Percentiles rank a stretch among this genome's conserved stretches.
These are phyloP conservation scores for Acidiella bohemica DNA, from an alignment of 495 filamentous ascomycete species.

Conservation along the genomic window DNA sequence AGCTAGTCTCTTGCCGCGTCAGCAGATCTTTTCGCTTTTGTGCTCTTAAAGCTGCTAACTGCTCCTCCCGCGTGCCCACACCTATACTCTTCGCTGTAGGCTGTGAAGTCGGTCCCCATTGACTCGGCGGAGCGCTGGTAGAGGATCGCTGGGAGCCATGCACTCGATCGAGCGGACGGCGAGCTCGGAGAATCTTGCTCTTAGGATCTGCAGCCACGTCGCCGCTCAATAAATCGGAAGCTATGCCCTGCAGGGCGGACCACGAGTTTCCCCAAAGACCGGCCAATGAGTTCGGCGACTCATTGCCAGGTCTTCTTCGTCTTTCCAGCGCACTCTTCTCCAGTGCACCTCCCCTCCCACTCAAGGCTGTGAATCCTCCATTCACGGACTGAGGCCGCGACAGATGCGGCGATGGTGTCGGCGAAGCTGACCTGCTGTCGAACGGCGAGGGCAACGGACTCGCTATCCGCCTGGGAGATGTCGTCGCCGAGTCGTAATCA, in stretches of 20 bases:
- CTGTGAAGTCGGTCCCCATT: slow-evolving; percentile 40
- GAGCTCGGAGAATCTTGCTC: slow-evolving; percentile 23
- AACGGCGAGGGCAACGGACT: slow-evolving; percentile 24
- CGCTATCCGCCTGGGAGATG: slow-evolving; percentile 3
- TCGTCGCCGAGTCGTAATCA: not conserved
- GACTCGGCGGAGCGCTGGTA: slow-evolving; percentile 29
- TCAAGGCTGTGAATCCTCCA: too few species aligned
- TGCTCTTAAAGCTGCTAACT: slow-evolving; percentile 43
- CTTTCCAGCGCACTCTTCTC: not conserved
- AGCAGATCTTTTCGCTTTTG: slow-evolving; percentile 51
- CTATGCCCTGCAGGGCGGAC: slow-evolving; percentile 30
- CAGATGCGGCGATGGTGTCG: slow-evolving; percentile 23
- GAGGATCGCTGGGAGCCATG: slow-evolving; percentile 9
- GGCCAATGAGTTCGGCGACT: slow-evolving; percentile 13
- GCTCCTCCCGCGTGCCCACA: slow-evolving; percentile 42
- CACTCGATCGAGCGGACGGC: slow-evolving; percentile 30
- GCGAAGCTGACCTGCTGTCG: slow-evolving; percentile 25
- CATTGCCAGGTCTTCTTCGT: slow-evolving; percentile 10
- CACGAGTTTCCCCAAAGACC: slow-evolving; percentile 28
- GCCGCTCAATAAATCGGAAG: slow-evolving; percentile 30
- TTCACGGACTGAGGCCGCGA: slow-evolving; percentile 14
- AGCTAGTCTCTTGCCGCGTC: slow-evolving; percentile 37
- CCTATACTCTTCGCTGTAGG: slow-evolving; percentile 32
- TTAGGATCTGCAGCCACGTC: slow-evolving; percentile 26
- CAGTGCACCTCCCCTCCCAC: too few species aligned